These are phyloP conservation scores for Roridomyces roridus DNA, from an alignment of 768 basidiomycete species.

Conservation along the genomic window DNA sequence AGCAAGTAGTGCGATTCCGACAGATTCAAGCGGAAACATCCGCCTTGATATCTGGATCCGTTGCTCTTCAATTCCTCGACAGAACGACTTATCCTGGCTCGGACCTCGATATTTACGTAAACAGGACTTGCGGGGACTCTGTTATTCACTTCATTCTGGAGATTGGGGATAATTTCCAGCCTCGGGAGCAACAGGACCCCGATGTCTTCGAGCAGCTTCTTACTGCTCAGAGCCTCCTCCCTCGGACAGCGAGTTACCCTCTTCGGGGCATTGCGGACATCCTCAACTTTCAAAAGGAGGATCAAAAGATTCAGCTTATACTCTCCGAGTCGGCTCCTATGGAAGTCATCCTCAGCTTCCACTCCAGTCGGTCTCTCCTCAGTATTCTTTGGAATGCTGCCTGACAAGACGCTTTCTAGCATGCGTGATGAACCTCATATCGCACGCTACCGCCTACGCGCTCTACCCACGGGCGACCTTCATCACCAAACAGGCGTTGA, in stretches of 20 bases:
- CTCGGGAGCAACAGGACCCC: constrained; percentile 7
- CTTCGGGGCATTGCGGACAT: constrained; percentile 35
- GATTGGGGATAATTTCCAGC: constrained; percentile 29
- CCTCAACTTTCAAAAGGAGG: constrained; percentile 36
- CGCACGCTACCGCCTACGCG: constrained; percentile 44
- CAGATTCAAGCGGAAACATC: constrained; percentile 47
- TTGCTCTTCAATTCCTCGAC: constrained; percentile 59
- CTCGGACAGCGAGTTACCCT: constrained; percentile 22
- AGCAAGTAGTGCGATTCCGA: constrained; percentile 41
- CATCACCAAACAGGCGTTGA: constrained; percentile 30
- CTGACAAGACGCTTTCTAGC: constrained; percentile 30
- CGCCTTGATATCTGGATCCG: constrained; percentile 59
- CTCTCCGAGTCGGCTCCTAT: constrained; percentile 37
- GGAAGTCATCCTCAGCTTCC: constrained; percentile 50
- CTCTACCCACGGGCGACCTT: constrained; percentile 50
- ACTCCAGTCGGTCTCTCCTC: constrained; percentile 49
- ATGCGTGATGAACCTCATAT: constrained; percentile 52
- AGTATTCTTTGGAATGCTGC: neutral
- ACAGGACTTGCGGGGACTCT: constrained; percentile 31
- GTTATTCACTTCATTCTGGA: constrained; percentile 20
- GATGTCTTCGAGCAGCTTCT: neutral
- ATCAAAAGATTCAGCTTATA: constrained; percentile 48
- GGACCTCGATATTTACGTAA: constrained; percentile 59
- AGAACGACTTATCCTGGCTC: constrained; percentile 48
- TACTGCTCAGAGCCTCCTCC: neutral